Base-by-base conservation (phyloP, 805 yeast genomes). In the Lipomyces kockii region DNA sequence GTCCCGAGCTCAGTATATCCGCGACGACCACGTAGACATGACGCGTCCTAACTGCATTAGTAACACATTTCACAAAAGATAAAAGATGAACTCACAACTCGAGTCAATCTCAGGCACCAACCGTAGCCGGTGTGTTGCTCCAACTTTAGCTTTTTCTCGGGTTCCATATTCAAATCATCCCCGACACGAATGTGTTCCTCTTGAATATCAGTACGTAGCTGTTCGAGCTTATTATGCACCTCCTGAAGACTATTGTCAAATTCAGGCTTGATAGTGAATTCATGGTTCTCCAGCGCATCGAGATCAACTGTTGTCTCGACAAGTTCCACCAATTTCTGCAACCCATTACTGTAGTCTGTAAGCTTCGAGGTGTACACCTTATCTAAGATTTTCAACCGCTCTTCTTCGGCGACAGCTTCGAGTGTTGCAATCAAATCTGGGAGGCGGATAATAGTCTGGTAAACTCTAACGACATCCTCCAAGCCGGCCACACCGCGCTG, bases 261-360 rank as follows among this genome's bases (percentile, higher is more conserved):
- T 72, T 92, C 97, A 2, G 97, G 92, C 72, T 88, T 89, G 63
- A 95, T 91, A 72, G 90, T 87, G 74, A 89, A 91, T 68, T 95
- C 97, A 62, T 91, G 91, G 57, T 88, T 83, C 58, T 90, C 93
- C 66, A 92, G 82, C 2, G 97, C 92, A 25, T 89, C 86, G 58
- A 95, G 81, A 76, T 95, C 99, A 32, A 95, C 88, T 0, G 98
- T 93, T 2, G 97, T 89, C 77, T 95, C 98, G 9, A 95, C 93
- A 76, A 95, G 82, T 75, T 92, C 97, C 76, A 90, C 89, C 53
- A 89, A 84, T 72, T 90, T 92, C 20, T 79, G 76, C 61, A 95
- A 81, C 1, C 89, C 85, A 2, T 76, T 78, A 51, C 83, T 79
- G 62, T 83, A 79, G 34, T 83, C 82, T 17, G 78, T 74, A 22